These are phyloP conservation scores for Curvularia spicifera DNA, from an alignment of 2,329 filamentous ascomycete genomes.

Conservation along the genomic window DNA sequence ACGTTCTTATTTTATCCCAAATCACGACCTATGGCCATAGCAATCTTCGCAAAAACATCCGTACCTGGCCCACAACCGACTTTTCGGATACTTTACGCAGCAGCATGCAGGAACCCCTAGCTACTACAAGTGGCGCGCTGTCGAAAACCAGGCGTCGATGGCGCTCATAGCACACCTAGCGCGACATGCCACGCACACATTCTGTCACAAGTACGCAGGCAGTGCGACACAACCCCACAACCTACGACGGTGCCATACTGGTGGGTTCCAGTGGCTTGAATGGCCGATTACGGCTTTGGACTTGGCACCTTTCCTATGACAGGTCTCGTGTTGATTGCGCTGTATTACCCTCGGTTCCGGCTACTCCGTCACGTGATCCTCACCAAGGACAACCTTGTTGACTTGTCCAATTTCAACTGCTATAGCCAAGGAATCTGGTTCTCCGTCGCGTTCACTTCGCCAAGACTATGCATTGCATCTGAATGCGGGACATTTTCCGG, in stretches of 20 bases:
- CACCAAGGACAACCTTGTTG: not conserved
- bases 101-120: not conserved
- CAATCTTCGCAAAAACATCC: not conserved
- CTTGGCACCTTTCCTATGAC: not conserved
- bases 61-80: not conserved
- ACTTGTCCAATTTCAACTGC: not conserved
- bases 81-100: not conserved
- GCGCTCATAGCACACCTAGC: not conserved
- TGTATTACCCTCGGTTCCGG: slow-evolving; percentile 12
- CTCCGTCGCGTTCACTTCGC: not conserved
- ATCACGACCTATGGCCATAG: too few relatives aligned
- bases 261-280: not conserved
- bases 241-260: not conserved
- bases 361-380: slow-evolving; percentile 10
- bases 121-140: not conserved
- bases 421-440: not conserved
- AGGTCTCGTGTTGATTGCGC: not conserved
- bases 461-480: not conserved
- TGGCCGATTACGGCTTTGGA: slow-evolving; percentile 1
- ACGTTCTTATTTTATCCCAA: not conserved
- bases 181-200: not conserved
- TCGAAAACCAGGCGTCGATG: not conserved
- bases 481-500: not conserved
- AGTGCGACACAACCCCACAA: not conserved
- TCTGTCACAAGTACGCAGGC: not conserved